Conservation (phyloP, 495 filamentous ascomycete genomes). For the Hyaloscypha finlandica region DNA sequence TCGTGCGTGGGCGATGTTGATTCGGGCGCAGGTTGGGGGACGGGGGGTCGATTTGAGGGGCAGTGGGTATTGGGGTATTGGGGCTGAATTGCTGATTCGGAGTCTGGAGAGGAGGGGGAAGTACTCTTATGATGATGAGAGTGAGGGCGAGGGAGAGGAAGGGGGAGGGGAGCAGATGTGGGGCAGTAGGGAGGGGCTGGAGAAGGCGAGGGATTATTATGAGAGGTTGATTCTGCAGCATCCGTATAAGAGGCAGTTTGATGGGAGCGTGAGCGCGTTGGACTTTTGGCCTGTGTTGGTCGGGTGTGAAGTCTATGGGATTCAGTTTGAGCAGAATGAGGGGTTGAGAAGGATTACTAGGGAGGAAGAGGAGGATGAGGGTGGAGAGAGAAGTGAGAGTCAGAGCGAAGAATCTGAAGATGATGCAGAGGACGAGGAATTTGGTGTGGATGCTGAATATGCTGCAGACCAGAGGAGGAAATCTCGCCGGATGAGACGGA, state of each 20-base stretch:
- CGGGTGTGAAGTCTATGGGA: conserved; percentile 63
- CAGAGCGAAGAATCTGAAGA: conserved; percentile 7
- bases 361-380: conserved; percentile 18
- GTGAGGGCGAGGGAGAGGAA: conserved; percentile 11
- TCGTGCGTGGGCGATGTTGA: conserved; percentile 63
- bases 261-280: conserved; percentile 48
- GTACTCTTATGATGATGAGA: conserved; percentile 4
- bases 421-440: conserved; percentile 3
- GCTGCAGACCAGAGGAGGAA: conserved; percentile 15
- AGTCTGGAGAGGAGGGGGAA: conserved; percentile 35
- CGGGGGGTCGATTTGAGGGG: conserved; percentile 54
- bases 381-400: conserved; percentile 17
- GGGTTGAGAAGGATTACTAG: conserved; percentile 19
- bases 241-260: conserved; percentile 53
- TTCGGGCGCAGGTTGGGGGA: conserved; percentile 56
- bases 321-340: conserved; percentile 50
- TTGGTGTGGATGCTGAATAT: conserved; percentile 4
- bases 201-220: conserved; percentile 62
- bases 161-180: conserved; percentile 15
- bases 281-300: conserved; percentile 71
- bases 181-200: conserved; percentile 51
- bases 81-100: conserved; percentile 66
- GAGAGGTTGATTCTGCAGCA: conserved; percentile 68
- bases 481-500: conserved; percentile 6
- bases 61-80: conserved; percentile 65